Evolutionary conservation across 139 green algal species (phyloP).

Genomic region (Mesostigma viride): DNA sequence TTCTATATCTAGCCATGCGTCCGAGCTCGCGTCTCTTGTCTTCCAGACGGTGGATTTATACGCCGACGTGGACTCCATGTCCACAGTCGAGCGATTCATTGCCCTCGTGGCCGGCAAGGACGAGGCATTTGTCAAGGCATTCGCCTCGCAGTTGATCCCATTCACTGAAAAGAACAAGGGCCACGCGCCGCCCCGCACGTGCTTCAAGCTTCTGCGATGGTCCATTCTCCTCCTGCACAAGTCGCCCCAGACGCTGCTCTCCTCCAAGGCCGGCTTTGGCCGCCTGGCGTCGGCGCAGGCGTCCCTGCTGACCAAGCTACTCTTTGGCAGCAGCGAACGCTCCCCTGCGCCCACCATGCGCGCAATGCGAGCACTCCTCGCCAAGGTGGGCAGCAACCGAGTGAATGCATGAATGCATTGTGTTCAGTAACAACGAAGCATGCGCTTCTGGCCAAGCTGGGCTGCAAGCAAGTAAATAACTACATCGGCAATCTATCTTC

Average conservation of each 20-base stretch:
- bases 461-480: neutral
- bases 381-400: neutral
- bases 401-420: neutral
- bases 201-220: constrained; percentile 27
- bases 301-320: constrained; percentile 17
- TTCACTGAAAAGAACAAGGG: constrained; percentile 7
- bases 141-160: constrained; percentile 18
- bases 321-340: neutral
- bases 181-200: too few species aligned
- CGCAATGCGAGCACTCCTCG: neutral
- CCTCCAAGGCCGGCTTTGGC: constrained; percentile 18
- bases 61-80: constrained; percentile 12
- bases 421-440: neutral
- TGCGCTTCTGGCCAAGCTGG: neutral
- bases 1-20: constrained; percentile 5
- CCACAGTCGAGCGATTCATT: constrained; percentile 19
- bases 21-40: constrained; percentile 10
- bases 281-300: constrained; percentile 16
- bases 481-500: neutral
- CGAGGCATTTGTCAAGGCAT: constrained; percentile 24
- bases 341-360: neutral
- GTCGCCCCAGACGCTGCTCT: constrained; percentile 3
- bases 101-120: constrained; percentile 7
- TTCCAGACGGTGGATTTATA: constrained; percentile 24
- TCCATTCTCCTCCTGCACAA: constrained; percentile 12